phyloP scores from a whole-genome alignment of 139 green algal genomes.

The Chlorella sp. region DNA sequence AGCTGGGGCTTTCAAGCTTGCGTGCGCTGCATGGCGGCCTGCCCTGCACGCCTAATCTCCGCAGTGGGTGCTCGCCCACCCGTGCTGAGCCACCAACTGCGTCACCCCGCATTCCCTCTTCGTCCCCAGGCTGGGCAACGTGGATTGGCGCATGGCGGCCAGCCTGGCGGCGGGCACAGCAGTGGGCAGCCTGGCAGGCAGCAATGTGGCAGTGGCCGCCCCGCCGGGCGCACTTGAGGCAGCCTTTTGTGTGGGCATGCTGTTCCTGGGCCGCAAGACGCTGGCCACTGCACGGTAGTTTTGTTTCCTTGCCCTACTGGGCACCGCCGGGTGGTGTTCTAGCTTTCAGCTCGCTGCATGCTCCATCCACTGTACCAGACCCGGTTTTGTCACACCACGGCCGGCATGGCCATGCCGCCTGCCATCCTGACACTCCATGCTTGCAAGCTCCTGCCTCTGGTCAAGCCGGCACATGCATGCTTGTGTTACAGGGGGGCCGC shows the following conservation, averaged over 20 bases:
- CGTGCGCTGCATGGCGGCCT: background rate
- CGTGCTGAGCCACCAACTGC: background rate
- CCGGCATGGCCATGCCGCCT: too few relatives aligned
- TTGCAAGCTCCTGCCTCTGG: too few relatives aligned
- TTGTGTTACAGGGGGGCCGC: too few relatives aligned
- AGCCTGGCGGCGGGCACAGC: conserved; percentile 62
- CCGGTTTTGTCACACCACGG: too few relatives aligned
- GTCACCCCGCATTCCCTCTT: background rate
- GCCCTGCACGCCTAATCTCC: background rate
- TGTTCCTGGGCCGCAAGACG: conserved; percentile 67
- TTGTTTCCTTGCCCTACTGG: background rate
- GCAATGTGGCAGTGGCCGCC: conserved; percentile 54
- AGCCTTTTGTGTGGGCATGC: conserved; percentile 71
- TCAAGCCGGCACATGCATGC: too few relatives aligned
- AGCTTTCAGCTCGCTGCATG: too few relatives aligned
- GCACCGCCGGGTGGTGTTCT: background rate
- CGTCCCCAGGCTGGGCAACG: conserved; percentile 64
- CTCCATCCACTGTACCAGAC: too few relatives aligned
- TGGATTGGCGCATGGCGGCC: conserved; percentile 74
- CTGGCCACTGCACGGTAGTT: conserved; percentile 30
- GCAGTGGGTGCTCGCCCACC: background rate
- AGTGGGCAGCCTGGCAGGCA: conserved; percentile 60
- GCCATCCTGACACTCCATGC: too few relatives aligned
- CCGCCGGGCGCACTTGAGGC: conserved; percentile 63
- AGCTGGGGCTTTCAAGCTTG: background rate